phyloP scores from a whole-genome alignment of 2,329 filamentous ascomycete species.

The Xylariaceae sp. region DNA sequence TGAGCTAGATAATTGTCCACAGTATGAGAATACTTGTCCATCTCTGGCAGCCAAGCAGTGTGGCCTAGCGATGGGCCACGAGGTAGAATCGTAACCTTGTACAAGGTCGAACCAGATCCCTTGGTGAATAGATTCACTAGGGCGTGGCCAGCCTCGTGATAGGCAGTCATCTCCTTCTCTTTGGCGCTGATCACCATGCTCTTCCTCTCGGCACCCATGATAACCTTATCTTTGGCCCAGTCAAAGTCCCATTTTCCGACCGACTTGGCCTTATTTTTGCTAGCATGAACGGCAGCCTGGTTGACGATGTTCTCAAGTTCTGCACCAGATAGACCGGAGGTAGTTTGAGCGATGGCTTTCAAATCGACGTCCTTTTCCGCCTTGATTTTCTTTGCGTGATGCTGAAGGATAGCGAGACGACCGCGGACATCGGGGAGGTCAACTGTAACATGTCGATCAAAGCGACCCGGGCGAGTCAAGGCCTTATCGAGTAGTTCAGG shows the following conservation, averaged over 20 bases:
- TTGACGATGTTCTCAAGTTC: conserved; percentile 98
- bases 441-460: conserved; percentile 91
- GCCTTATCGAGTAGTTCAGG: conserved; percentile 94
- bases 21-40: conserved; percentile 91
- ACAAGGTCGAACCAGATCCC: conserved; percentile 76
- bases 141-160: conserved; percentile 95
- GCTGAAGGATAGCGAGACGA: conserved; percentile 88
- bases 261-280: conserved; percentile 77
- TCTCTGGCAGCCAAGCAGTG: conserved; percentile 85
- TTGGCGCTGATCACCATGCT: conserved; percentile 90
- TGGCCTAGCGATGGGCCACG: conserved; percentile 86
- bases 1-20: conserved; percentile 81
- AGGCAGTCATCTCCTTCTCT: conserved; percentile 95
- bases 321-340: conserved; percentile 90
- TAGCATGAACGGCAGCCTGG: conserved; percentile 93
- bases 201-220: conserved; percentile 93
- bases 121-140: conserved; percentile 84
- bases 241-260: conserved; percentile 85
- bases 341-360: conserved; percentile 82
- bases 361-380: conserved; percentile 81
- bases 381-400: conserved; percentile 93
- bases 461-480: conserved; percentile 89
- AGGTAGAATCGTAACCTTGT: conserved; percentile 97
- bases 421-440: conserved; percentile 91
- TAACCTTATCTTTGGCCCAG: conserved; percentile 97